Evolutionary conservation across 2,329 filamentous ascomycete species (phyloP), one percentile per base, ranked within the genome.

Genomic region (Sclerotinia spermophila): DNA sequence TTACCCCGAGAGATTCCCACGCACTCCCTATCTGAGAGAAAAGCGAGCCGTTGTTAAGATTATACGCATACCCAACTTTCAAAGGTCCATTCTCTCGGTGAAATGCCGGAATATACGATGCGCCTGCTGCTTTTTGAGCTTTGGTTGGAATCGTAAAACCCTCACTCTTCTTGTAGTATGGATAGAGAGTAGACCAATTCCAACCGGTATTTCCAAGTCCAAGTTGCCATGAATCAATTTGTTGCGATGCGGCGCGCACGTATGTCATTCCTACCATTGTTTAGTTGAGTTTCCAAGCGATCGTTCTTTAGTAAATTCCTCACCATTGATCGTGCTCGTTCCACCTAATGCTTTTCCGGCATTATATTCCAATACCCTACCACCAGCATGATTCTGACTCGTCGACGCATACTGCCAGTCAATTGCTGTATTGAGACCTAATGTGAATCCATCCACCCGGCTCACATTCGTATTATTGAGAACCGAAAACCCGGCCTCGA

Each of bases 221-320:
- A n/a, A 84, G 71, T 1, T 73, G 74, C 82, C 83, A 84, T 30
- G 84, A 82, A 84, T 70, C 81, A 78, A 65, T 85, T 80, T 75
- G 27, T 80, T 48, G 35, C 24, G 71, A 71, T 42, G 72, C 59
- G n/a, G 72, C 73, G 42, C 72, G 69, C 7, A 72, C 61, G 66
- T 71, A 75, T 44, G 71, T 75, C 74, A 74, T 79, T 78, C 55
- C 79, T 73, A 67, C 77, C 78, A 59, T 81, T 80, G n/a, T 61
- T 81, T 80, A 5, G 75, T 77, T 19, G 15, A 15, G 3, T 10
- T 10, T 4, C 17, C 10, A 2, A 17, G 3, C 10, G 10, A 30
- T 30, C n/a, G 3, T 53, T 64, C 21, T 27, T 17, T 77, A 13
- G 79, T 78, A 3, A 79, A 74, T 5, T 75, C 69, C 61, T 78